Conservation (phyloP, 1,284 basidiomycete genomes). For the Ceratobasidium sp. region DNA sequence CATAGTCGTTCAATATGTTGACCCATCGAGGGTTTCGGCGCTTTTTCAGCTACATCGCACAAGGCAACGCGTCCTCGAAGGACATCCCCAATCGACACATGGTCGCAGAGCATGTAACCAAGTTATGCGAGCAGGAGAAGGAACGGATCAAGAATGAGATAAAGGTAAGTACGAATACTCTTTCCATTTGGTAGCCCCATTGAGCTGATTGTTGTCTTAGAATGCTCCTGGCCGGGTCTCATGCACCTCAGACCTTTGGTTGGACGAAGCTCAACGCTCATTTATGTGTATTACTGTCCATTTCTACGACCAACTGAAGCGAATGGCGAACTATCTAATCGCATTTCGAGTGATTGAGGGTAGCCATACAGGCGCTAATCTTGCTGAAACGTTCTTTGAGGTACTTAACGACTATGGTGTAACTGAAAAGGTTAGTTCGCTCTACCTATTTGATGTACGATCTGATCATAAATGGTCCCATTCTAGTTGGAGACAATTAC, state of each 20-base stretch:
- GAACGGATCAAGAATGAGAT: constrained; percentile 7
- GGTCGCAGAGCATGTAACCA: not conserved
- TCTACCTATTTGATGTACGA: not conserved
- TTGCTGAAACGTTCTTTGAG: constrained; percentile 8
- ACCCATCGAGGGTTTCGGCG: constrained; percentile 6
- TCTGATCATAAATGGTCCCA: not conserved
- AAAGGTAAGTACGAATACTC: not conserved
- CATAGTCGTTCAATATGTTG: constrained; percentile 4
- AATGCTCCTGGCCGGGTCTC: constrained; percentile 33
- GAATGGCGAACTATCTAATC: constrained; percentile 10
- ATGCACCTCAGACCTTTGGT: constrained; percentile 32
- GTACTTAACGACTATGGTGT: constrained; percentile 17
- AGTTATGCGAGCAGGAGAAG: constrained; percentile 13
- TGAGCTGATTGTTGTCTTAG: not conserved
- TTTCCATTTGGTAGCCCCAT: not conserved
- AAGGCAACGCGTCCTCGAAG: not conserved
- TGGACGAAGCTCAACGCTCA: not conserved
- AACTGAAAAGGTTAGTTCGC: not conserved
- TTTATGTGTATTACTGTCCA: constrained; percentile 33
- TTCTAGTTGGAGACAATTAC: constrained; percentile 19
- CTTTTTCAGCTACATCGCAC: constrained; percentile 4
- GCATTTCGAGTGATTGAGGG: constrained; percentile 23
- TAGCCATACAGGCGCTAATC: constrained; percentile 17
- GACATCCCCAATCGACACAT: constrained; percentile 1
- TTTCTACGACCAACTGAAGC: not conserved